Conservation (phyloP, 768 basidiomycete genomes). For the Lentinus brumalis region DNA sequence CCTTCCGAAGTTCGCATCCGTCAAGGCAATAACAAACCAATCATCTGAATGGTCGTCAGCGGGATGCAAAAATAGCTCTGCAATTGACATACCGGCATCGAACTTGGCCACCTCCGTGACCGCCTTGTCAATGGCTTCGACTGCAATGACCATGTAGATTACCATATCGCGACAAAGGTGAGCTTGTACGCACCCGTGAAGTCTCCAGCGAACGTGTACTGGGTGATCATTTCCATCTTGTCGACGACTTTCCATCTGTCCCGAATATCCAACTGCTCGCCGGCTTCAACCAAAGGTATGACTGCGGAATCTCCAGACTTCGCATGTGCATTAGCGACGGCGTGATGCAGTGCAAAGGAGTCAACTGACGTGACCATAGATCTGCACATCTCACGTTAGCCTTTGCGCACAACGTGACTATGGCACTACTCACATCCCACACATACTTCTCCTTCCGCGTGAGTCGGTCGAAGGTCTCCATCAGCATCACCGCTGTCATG, state of each 20-base stretch:
- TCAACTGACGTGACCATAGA: constrained; percentile 61
- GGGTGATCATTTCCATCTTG: constrained; percentile 69
- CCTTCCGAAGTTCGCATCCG: constrained; percentile 69
- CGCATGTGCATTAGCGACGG: not conserved
- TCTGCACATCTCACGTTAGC: constrained; percentile 37
- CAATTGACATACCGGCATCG: constrained; percentile 51
- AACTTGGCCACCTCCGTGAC: constrained; percentile 61
- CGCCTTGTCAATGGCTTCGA: constrained; percentile 66
- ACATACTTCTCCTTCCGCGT: constrained; percentile 70
- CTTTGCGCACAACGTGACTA: constrained; percentile 1
- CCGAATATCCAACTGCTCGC: constrained; percentile 51
- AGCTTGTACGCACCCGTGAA: constrained; percentile 48
- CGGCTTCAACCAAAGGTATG: constrained; percentile 51
- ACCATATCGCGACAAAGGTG: not conserved
- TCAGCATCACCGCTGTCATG: constrained; percentile 63
- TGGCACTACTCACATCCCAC: constrained; percentile 62
- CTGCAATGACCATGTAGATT: constrained; percentile 32
- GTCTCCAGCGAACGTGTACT: constrained; percentile 71
- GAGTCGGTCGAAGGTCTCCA: constrained; percentile 69
- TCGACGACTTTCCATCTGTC: constrained; percentile 69
- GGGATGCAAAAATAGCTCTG: not conserved
- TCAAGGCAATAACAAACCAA: constrained; percentile 72
- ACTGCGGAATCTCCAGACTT: constrained; percentile 67
- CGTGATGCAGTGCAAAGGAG: not conserved
- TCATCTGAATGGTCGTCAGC: constrained; percentile 47